A percentile compares a stretch with the other conserved stretches of the same genome.
Evolutionary conservation across 31 red algal species (phyloP).

Genomic region (Endocladia muricata): DNA sequence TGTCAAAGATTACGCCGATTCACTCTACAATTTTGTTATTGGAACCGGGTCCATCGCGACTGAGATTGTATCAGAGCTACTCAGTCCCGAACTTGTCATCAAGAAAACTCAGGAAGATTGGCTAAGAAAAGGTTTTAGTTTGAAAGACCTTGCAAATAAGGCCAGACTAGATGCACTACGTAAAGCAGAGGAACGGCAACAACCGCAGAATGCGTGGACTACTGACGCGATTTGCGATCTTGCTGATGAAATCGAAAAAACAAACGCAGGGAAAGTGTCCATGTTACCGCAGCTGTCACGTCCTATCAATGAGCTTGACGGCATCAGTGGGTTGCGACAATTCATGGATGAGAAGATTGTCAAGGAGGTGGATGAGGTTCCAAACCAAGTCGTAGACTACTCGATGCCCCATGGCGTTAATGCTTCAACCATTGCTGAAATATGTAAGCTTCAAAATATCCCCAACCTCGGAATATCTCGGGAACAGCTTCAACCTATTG

Average conservation of each 20-base stretch:
- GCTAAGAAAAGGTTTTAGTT: slow-evolving; percentile 25
- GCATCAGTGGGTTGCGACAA: slow-evolving; percentile 35
- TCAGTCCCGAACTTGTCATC: slow-evolving; percentile 57
- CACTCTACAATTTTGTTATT: slow-evolving; percentile 47
- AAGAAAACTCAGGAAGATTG: slow-evolving; percentile 36
- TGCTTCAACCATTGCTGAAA: slow-evolving; percentile 23
- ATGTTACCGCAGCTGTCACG: slow-evolving; percentile 56
- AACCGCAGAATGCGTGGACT: slow-evolving; percentile 19
- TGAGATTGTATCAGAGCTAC: slow-evolving; percentile 40
- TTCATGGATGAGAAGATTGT: slow-evolving; percentile 31
- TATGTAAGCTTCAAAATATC: slow-evolving; percentile 14
- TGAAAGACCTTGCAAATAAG: slow-evolving; percentile 24
- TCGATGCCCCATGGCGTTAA: slow-evolving; percentile 63
- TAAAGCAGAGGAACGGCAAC: background rate
- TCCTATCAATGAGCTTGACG: slow-evolving; percentile 47
- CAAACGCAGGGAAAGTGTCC: slow-evolving; percentile 33
- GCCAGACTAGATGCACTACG: slow-evolving; percentile 10
- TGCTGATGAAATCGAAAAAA: slow-evolving; percentile 57
- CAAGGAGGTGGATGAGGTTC: slow-evolving; percentile 51
- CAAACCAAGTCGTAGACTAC: slow-evolving; percentile 39
- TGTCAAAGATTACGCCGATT: slow-evolving; percentile 59
- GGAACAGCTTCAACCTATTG: slow-evolving; percentile 28
- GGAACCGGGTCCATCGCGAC: slow-evolving; percentile 18
- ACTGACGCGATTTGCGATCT: slow-evolving; percentile 39
- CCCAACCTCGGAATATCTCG: slow-evolving; percentile 7